phyloP scores from a whole-genome alignment of 768 basidiomycete species.

The Hebeloma cylindrosporum region DNA sequence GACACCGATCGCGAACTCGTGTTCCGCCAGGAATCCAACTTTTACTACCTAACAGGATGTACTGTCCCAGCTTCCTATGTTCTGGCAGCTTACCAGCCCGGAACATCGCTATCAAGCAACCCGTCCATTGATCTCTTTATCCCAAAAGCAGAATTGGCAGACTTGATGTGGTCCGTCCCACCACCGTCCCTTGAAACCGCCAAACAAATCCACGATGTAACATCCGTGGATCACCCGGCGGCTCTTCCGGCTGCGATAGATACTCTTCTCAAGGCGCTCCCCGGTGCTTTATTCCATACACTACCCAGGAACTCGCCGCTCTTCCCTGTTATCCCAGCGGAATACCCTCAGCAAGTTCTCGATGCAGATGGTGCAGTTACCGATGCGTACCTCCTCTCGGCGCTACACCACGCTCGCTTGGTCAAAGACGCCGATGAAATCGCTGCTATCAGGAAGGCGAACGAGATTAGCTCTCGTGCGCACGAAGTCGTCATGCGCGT shows the following conservation, averaged over 20 bases:
- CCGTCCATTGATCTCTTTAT: slow-evolving; percentile 70
- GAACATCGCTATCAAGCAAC: slow-evolving; percentile 40
- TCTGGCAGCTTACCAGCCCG: slow-evolving; percentile 56
- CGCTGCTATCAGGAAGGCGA: slow-evolving; percentile 72
- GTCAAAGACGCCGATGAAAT: slow-evolving; percentile 79
- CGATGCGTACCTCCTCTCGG: slow-evolving; percentile 67
- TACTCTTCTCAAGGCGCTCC: slow-evolving; percentile 46
- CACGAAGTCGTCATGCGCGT: slow-evolving; percentile 94
- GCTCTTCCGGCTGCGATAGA: slow-evolving; percentile 47
- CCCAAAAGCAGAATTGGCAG: slow-evolving; percentile 67
- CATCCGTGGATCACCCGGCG: slow-evolving; percentile 52
- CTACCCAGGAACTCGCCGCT: slow-evolving; percentile 53
- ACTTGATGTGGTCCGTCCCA: slow-evolving; percentile 88
- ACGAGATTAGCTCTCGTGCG: slow-evolving; percentile 83
- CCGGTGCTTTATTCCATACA: slow-evolving; percentile 63
- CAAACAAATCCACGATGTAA: slow-evolving; percentile 53
- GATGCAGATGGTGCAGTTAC: slow-evolving; percentile 40
- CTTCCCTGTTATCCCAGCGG: slow-evolving; percentile 50
- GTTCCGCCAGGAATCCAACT: slow-evolving; percentile 79
- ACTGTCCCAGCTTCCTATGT: slow-evolving; percentile 69
- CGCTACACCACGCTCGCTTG: slow-evolving; percentile 79
- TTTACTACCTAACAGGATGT: slow-evolving; percentile 85
- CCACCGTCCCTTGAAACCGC: slow-evolving; percentile 65
- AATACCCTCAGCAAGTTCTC: slow-evolving; percentile 40
- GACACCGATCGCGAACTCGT: slow-evolving; percentile 84